Conservation (phyloP, 2,329 filamentous ascomycete genomes). For the Trichoderma sp. region DNA sequence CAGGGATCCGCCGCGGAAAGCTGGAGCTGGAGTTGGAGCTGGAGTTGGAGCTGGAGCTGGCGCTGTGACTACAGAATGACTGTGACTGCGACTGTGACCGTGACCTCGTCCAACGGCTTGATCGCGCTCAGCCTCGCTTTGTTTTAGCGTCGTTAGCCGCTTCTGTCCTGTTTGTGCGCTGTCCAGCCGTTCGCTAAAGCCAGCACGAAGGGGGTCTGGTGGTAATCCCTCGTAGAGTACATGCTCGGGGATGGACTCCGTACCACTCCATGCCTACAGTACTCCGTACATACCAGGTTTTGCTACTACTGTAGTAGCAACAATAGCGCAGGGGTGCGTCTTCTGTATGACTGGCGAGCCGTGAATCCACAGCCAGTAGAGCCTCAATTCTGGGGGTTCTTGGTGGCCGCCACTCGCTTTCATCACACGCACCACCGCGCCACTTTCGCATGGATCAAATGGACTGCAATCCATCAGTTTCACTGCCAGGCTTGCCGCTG, state of each 20-base stretch:
- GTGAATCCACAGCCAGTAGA: constrained; percentile 7
- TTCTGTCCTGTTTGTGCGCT: constrained; percentile 3
- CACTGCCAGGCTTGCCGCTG: background rate
- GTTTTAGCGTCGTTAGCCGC: background rate
- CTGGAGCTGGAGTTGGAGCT: too few relatives aligned
- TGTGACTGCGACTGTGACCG: background rate
- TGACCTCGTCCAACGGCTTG: background rate
- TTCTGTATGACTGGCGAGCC: constrained; percentile 4
- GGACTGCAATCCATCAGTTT: background rate
- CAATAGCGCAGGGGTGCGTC: background rate
- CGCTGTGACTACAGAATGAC: too few relatives aligned
- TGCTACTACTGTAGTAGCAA: too few relatives aligned
- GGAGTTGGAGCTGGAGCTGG: too few relatives aligned
- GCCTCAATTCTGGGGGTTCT: constrained; percentile 12
- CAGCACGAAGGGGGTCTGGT: background rate
- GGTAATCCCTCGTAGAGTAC: background rate
- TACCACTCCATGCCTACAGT: background rate
- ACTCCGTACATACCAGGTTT: background rate
- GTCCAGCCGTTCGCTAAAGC: background rate
- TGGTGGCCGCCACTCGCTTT: constrained; percentile 4
- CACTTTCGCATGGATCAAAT: background rate
- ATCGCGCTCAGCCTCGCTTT: constrained; percentile 14
- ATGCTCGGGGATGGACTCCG: background rate
- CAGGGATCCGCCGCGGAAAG: constrained; percentile 12
- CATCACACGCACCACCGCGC: background rate